Conservation (phyloP, 176 grass and related monocot species). For the Saccharum officinarum region DNA sequence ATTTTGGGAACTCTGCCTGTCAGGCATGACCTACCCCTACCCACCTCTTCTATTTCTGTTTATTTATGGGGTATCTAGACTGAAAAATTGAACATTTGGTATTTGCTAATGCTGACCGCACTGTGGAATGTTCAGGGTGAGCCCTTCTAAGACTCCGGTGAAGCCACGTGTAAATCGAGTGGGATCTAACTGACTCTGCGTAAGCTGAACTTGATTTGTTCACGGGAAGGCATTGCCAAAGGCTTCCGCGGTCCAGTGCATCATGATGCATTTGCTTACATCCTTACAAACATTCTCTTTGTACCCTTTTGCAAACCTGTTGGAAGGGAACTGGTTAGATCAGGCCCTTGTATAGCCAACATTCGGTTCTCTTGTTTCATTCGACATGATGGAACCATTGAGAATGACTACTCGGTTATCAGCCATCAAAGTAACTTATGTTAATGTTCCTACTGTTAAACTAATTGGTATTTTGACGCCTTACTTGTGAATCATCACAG, state of each 20-base stretch:
- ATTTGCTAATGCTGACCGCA: slow-evolving; percentile 18
- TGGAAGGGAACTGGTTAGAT: slow-evolving; percentile 41
- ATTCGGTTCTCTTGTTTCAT: slow-evolving; percentile 16
- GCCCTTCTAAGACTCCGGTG: slow-evolving; percentile 91
- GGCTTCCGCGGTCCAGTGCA: slow-evolving; percentile 47
- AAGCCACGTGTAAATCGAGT: slow-evolving; percentile 60
- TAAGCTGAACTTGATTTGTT: slow-evolving; percentile 49
- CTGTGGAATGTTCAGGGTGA: slow-evolving; percentile 71
- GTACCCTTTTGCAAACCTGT: slow-evolving; percentile 20
- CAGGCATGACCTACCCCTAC: slow-evolving; percentile 44
- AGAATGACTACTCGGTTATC: not conserved
- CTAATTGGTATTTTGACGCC: slow-evolving; percentile 17
- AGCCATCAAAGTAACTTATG: slow-evolving; percentile 25
- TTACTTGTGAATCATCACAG: not conserved
- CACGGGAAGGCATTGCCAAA: slow-evolving; percentile 42
- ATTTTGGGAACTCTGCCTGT: slow-evolving; percentile 77
- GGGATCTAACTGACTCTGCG: slow-evolving; percentile 43
- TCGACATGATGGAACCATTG: slow-evolving; percentile 4
- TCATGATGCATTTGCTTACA: slow-evolving; percentile 40
- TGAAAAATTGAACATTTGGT: slow-evolving; percentile 19
- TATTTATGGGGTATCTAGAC: not conserved
- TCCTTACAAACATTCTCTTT: slow-evolving; percentile 36
- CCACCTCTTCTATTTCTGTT: not conserved
- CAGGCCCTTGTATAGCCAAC: slow-evolving; percentile 25
- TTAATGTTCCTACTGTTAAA: not conserved